Evolutionary conservation across 306 rosid species (phyloP).

Genomic region (Vigna radiata): DNA sequence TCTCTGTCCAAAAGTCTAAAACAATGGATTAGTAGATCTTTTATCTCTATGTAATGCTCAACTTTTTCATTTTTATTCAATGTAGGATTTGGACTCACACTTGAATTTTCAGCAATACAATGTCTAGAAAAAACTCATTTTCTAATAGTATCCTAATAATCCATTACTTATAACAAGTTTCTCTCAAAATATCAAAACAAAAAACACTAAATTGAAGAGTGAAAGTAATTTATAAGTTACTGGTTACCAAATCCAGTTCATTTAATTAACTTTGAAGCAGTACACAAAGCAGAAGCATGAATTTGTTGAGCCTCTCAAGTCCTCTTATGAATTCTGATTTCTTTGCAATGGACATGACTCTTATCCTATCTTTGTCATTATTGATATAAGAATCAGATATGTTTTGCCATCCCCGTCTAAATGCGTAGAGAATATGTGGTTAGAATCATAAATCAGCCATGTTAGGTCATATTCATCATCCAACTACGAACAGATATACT

Average conservation of each 20-base stretch:
- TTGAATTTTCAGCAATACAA: no score
- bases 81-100: no score
- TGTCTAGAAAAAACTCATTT: no score
- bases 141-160: no score
- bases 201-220: no score
- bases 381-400: not conserved
- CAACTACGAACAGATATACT: not conserved
- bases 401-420: not conserved
- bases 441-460: not conserved
- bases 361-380: slow-evolving; percentile 3
- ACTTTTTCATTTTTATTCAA: no score
- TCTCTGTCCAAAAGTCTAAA: no score
- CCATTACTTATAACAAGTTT: no score
- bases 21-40: no score
- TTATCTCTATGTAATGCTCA: no score
- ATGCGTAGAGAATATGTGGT: not conserved
- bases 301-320: slow-evolving; percentile 16
- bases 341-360: not conserved
- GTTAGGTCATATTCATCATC: slow-evolving; percentile 2
- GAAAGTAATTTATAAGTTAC: no score
- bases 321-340: not conserved
- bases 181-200: no score
- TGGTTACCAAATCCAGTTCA: not conserved
- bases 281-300: not conserved
- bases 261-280: not conserved